phyloP scores from a whole-genome alignment of 2,329 filamentous ascomycete species.

The Monosporascus sp. region DNA sequence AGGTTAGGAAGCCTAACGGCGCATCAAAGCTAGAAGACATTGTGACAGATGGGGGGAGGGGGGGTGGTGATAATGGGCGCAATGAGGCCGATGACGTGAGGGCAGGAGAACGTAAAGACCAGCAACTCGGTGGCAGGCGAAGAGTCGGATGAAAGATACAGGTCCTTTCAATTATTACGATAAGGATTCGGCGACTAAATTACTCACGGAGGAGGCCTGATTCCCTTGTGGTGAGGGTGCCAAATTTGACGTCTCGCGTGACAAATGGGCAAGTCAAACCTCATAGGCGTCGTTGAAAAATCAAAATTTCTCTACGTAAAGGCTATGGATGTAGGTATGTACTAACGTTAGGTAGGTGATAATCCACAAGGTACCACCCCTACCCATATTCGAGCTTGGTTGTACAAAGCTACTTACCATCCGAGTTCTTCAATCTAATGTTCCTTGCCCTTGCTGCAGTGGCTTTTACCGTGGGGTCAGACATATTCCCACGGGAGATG shows the following conservation, averaged over 20 bases:
- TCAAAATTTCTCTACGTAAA: background rate
- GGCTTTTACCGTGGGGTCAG: too few relatives aligned
- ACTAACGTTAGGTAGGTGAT: too few relatives aligned
- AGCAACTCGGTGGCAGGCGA: background rate
- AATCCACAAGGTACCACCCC: too few relatives aligned
- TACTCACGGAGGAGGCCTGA: background rate
- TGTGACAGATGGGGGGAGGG: conserved; percentile 24
- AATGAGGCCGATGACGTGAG: conserved; percentile 13
- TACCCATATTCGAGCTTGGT: too few relatives aligned
- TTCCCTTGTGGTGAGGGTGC: background rate
- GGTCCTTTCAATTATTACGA: background rate
- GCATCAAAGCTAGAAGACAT: conserved; percentile 45
- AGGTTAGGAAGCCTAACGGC: conserved; percentile 61
- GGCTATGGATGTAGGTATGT: too few relatives aligned
- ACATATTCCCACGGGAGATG: too few relatives aligned
- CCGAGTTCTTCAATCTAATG: too few relatives aligned
- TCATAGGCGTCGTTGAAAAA: background rate
- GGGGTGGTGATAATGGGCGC: conserved; percentile 21
- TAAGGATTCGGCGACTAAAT: background rate
- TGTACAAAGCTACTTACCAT: too few relatives aligned
- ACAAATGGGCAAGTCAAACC: background rate
- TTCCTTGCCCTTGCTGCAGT: too few relatives aligned
- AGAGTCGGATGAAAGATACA: background rate
- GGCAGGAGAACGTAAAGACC: conserved; percentile 10
- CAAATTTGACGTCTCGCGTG: background rate